Evolutionary conservation across 2,329 filamentous ascomycete species (phyloP), one percentile per base, ranked within the genome.

Genomic region (Aureobasidium leucospermi): DNA sequence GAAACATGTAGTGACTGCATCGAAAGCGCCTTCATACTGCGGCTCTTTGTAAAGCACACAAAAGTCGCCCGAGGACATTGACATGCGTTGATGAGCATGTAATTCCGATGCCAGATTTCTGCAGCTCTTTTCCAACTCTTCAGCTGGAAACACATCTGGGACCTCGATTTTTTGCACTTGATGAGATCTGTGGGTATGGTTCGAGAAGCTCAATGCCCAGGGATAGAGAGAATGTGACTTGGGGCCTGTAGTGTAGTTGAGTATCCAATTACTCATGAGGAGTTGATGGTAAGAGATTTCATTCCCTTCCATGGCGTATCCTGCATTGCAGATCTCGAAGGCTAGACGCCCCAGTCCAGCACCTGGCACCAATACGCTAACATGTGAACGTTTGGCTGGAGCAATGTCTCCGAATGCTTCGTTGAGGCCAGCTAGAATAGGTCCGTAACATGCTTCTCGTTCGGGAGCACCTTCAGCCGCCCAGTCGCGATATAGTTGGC

Each of bases 401-500:
- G 66, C 64, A 6, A 67, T 62, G 10, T 66, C 36, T 4, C 71
- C 64, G 62, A 80, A 78, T 49, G 80, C 75, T 9, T 71, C 70
- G 7, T 79, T 75, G 15, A 99, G 77, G 28, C 85, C 85, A 16
- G 73, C 69, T 61, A 95, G 74, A 6, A 97, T 81, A 0, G 89
- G 90, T 0, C 79, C 81, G 69, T 94, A 95, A 68, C 88, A 90
- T 3, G 84, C 84, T n/a, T 83, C 78, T 41, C 94, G 80, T 76
- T 99, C 95, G 0, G 73, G 70, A 2, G 76, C 78, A 0, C 93
- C 94, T 67, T 89, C 91, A 1, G 78, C 81, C 28, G 89, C 90
- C 94, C 95, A 99, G 72, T 99, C 94, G 15, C 94, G 86, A 73
- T 92, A 97, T 71, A 97, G 89, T 69, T 99, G 94, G 10, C 93